phyloP scores from a whole-genome alignment of 768 basidiomycete species.

The Rhodotorula paludigena region DNA sequence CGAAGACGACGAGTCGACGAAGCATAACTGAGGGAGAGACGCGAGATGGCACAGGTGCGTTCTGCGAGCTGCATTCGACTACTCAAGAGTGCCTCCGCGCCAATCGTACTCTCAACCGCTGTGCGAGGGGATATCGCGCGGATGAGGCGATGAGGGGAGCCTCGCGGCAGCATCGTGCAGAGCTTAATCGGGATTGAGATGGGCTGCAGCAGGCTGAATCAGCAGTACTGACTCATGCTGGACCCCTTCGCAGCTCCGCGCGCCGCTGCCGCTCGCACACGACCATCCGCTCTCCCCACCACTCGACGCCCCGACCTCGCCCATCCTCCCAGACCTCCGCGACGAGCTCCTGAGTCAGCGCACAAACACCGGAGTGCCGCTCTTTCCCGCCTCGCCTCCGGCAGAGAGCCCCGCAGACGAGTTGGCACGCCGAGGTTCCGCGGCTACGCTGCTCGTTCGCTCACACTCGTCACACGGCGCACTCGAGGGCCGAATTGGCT shows the following conservation, averaged over 20 bases:
- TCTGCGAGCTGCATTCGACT: no score
- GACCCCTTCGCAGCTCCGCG: neutral
- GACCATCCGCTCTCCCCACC: conserved; percentile 25
- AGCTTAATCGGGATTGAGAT: no score
- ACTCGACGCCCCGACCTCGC: conserved; percentile 1
- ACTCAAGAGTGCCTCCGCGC: no score
- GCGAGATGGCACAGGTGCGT: no score
- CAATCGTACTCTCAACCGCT: no score
- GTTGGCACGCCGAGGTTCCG: neutral
- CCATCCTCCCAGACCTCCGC: conserved; percentile 5
- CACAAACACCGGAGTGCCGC: neutral
- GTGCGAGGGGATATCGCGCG: no score
- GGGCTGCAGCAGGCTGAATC: no score
- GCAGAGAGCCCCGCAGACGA: neutral
- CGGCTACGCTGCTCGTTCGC: neutral
- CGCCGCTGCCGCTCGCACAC: neutral
- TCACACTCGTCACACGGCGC: neutral
- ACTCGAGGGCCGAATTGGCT: neutral
- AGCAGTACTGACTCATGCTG: neutral
- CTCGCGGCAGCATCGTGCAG: no score
- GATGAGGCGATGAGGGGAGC: no score
- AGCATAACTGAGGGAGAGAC: no score
- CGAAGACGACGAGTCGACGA: no score
- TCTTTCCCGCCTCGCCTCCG: conserved; percentile 9
- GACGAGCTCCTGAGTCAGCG: neutral